Evolutionary conservation across 2,329 filamentous ascomycete genomes (phyloP), one percentile per base, ranked within the genome.

Genomic region (Fusarium verticillioides): DNA sequence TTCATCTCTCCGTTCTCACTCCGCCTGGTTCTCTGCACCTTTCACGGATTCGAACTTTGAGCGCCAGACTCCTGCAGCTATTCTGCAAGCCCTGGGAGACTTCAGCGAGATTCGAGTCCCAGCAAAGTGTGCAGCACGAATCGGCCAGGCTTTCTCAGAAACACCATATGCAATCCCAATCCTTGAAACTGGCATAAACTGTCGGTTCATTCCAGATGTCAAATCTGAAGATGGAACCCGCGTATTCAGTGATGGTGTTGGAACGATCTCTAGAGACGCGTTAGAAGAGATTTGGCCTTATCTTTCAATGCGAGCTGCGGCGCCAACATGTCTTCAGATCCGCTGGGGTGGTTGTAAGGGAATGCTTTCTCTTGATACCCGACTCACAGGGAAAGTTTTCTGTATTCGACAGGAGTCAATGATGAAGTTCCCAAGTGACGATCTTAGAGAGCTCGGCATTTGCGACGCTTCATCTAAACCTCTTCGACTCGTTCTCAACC

Each of bases 231-330:
- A 84, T 37, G 81, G 87, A 16, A 83, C 81, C 0, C 86, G 90
- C 9, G 86, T 91, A 0, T 97, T 96, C 78, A 95, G 92, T 68
- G 94, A 96, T 77, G 94, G 94, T 3, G 92, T 94, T 2, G 94
- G 94, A 0, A 94, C 90, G 0, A 89, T 96, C 9, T 96, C 94
- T 0, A 77, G 74, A 16, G 83, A 84, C 0, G 85, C 94, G 0
- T 82, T 92, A 54, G 79, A 87, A 19, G 85, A 84, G n/a, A 88
- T 95, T 6, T 92, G 90, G 86, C 79, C 82, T 2, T 77, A 82
- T 9, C 81, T 93, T 60, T 86, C 89, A 1, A 79, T 81, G 37
- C 82, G 82, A 30, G 83, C 84, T 40, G 77, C 83, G 1, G 83
- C 83, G 7, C 89, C 93, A 0, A 93, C 91, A 0, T 90, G 89